Conservation (phyloP, 306 rosid species). For the Neltuma alba region DNA sequence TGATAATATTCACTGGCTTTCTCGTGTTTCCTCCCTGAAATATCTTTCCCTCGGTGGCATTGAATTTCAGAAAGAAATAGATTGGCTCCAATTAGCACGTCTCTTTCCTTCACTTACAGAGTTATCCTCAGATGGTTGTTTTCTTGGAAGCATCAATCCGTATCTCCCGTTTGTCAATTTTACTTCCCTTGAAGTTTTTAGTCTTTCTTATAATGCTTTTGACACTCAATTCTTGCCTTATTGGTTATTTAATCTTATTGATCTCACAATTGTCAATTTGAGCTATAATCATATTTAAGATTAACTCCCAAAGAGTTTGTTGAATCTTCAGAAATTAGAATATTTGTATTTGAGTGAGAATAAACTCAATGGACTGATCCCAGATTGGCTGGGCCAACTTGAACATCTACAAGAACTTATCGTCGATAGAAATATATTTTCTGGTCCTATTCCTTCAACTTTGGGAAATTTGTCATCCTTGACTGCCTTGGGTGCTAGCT, state of each 20-base stretch:
- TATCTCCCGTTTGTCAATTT: constrained; percentile 1
- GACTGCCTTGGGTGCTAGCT: no score
- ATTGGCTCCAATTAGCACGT: not conserved
- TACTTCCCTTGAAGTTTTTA: not conserved
- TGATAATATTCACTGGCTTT: no score
- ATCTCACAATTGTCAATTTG: not conserved
- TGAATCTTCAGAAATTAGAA: not conserved
- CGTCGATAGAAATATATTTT: no score
- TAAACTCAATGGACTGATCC: not conserved
- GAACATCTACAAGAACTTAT: no score
- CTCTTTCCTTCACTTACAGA: not conserved
- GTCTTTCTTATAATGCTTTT: not conserved
- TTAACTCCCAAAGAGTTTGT: not conserved
- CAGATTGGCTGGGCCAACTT: not conserved
- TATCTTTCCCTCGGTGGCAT: not conserved
- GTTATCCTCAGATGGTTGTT: not conserved
- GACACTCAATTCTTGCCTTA: no score
- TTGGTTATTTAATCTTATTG: not conserved
- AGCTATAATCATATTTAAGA: not conserved
- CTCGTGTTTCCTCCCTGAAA: not conserved
- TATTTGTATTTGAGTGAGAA: not conserved
- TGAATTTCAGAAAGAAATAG: not conserved
- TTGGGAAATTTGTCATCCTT: no score
- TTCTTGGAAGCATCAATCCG: not conserved
- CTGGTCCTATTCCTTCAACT: no score